These are phyloP conservation scores for Rhodotorula babjevae DNA, from an alignment of 768 basidiomycete genomes.

Conservation along the genomic window DNA sequence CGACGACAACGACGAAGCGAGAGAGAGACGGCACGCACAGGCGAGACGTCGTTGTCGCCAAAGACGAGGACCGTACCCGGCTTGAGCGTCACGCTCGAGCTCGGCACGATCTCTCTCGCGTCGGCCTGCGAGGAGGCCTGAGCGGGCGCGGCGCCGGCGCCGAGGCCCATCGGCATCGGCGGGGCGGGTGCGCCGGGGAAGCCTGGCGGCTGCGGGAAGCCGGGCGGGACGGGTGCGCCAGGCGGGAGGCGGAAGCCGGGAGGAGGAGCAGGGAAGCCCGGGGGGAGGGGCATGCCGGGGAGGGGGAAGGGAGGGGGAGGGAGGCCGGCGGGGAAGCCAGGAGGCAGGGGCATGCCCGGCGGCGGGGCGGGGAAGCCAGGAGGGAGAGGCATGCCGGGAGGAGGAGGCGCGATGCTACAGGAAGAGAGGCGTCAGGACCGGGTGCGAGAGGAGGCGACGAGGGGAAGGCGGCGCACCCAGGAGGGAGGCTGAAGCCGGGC, in stretches of 20 bases:
- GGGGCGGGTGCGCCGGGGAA: neutral
- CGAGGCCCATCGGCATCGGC: neutral
- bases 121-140: neutral
- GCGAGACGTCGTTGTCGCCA: conserved; percentile 41
- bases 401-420: conserved; percentile 15
- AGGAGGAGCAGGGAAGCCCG: conserved; percentile 51
- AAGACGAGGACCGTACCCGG: conserved; percentile 39
- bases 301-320: conserved; percentile 8
- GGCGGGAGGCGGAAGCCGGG: conserved; percentile 20
- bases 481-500: conserved; percentile 23
- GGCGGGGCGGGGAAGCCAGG: conserved; percentile 49
- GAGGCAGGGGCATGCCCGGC: conserved; percentile 42
- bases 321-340: conserved; percentile 52
- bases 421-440: neutral
- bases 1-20: neutral
- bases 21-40: conserved; percentile 15
- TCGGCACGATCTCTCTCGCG: conserved; percentile 19
- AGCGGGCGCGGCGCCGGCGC: conserved; percentile 8
- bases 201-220: conserved; percentile 40
- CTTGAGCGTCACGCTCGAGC: conserved; percentile 37
- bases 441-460: neutral
- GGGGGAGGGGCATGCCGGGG: conserved; percentile 46
- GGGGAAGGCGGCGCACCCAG: conserved; percentile 23
- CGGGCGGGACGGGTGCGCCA: conserved; percentile 55
- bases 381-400: conserved; percentile 45